Evolutionary conservation across 164 flowering plant species (phyloP).

Genomic region (Echeveria elegans): DNA sequence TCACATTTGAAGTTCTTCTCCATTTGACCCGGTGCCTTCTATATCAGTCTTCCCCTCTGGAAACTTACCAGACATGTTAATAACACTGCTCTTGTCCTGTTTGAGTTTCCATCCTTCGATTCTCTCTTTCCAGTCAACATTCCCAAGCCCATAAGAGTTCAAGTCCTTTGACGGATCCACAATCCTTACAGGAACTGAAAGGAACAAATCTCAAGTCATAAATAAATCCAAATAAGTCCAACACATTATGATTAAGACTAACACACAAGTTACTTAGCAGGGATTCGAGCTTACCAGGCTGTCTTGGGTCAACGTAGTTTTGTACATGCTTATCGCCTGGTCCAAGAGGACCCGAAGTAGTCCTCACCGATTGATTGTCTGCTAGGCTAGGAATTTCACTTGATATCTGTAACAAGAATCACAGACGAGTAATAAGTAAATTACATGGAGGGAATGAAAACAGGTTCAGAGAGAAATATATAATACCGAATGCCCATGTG

Average conservation of each 20-base stretch:
- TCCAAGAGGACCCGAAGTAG: conserved; percentile 93
- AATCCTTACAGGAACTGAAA: conserved; percentile 85
- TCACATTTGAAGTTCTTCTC: conserved; percentile 92
- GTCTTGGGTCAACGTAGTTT: conserved; percentile 77
- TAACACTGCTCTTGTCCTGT: conserved; percentile 70
- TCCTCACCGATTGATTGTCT: conserved; percentile 79
- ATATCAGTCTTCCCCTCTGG: no score
- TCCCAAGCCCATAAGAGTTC: no score
- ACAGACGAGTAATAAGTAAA: not conserved
- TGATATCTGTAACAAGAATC: conserved; percentile 46
- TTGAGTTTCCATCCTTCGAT: conserved; percentile 96
- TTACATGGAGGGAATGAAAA: not conserved
- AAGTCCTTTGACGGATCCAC: no score
- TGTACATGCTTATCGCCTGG: conserved; percentile 64
- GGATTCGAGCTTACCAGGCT: conserved; percentile 56
- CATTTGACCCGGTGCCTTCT: no score
- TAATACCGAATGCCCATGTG: conserved; percentile 66
- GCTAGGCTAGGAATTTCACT: conserved; percentile 86
- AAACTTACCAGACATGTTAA: conserved; percentile 59
- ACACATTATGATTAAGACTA: not conserved
- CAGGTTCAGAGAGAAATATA: not conserved
- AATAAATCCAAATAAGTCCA: not conserved
- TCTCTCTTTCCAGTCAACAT: no score
- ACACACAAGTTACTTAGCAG: not conserved
- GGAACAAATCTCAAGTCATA: conserved; percentile 1